phyloP scores from a whole-genome alignment of 176 grass and related monocot species.

The Raddia guianensis region DNA sequence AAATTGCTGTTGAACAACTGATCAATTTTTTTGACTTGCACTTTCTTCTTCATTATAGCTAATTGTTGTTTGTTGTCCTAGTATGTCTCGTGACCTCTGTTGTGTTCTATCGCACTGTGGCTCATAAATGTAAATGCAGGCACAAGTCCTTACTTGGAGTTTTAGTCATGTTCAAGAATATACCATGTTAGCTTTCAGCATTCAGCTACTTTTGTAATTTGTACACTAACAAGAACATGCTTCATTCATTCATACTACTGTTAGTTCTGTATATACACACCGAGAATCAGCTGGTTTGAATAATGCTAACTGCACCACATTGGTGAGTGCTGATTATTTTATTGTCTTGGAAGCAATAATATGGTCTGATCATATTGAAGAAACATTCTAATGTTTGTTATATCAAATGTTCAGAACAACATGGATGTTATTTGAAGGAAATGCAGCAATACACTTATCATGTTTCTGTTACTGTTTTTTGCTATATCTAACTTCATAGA shows the following conservation, averaged over 20 bases:
- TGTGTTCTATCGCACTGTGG: background rate
- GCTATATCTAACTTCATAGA: background rate
- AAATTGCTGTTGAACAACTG: background rate
- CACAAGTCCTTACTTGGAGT: background rate
- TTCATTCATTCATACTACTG: background rate
- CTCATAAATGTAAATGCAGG: background rate
- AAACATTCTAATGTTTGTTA: slow-evolving; percentile 7
- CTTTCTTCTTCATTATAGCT: background rate
- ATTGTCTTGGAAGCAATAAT: background rate
- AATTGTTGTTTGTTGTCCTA: slow-evolving; percentile 9
- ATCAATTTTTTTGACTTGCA: background rate
- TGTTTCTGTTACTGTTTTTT: background rate
- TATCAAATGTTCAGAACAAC: slow-evolving; percentile 24
- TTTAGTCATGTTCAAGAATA: background rate
- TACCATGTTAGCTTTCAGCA: background rate
- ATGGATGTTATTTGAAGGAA: background rate
- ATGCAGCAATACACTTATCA: background rate
- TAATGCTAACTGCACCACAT: background rate
- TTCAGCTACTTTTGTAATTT: background rate
- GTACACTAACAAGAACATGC: background rate
- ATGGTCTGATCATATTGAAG: background rate
- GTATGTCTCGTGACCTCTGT: background rate
- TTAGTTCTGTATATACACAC: slow-evolving; percentile 3
- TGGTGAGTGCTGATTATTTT: background rate
- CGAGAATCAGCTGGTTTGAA: background rate